Evolutionary conservation across 192 early-diverging fungal genomes (phyloP).

Genomic region (Martensiomyces pterosporus): DNA sequence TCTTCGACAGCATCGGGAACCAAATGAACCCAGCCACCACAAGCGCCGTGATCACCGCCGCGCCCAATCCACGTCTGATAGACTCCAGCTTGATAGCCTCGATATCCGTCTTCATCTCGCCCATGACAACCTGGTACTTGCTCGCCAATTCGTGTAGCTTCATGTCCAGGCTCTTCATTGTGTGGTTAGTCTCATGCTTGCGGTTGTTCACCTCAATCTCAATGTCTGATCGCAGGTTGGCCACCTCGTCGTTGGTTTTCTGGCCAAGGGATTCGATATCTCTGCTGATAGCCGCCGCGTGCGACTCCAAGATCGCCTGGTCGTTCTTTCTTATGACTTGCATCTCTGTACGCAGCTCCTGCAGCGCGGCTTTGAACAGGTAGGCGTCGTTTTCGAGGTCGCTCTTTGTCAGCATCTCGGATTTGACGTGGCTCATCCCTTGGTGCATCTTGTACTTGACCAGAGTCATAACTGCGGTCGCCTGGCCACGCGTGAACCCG

Average conservation of each 20-base stretch:
- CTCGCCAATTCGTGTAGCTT: constrained; percentile 80
- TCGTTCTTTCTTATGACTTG: constrained; percentile 74
- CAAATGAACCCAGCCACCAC: constrained; percentile 30
- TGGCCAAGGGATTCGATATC: constrained; percentile 76
- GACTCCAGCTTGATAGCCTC: constrained; percentile 86
- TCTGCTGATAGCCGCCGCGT: constrained; percentile 66
- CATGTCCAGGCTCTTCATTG: constrained; percentile 74
- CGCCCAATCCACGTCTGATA: constrained; percentile 65
- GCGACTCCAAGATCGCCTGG: constrained; percentile 65
- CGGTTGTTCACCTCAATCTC: constrained; percentile 87
- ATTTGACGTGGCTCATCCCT: constrained; percentile 13
- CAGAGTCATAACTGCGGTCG: constrained; percentile 68
- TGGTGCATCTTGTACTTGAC: constrained; percentile 62
- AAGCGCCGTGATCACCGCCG: constrained; percentile 36
- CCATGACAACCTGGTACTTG: constrained; percentile 75
- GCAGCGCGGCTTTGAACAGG: constrained; percentile 75
- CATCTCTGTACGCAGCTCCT: constrained; percentile 75
- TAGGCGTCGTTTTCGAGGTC: constrained; percentile 86
- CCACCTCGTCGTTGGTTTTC: constrained; percentile 70
- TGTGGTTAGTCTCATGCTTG: constrained; percentile 74
- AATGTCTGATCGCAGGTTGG: constrained; percentile 77
- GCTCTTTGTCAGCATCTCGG: constrained; percentile 65
- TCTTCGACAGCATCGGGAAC: constrained; percentile 19
- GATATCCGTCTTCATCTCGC: constrained; percentile 81
- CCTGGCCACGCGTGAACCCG: constrained; percentile 68